A percentile compares a stretch with the other conserved stretches of the same genome.
phyloP scores from a whole-genome alignment of 2,329 filamentous ascomycete species.

The Cladosporium sp. region DNA sequence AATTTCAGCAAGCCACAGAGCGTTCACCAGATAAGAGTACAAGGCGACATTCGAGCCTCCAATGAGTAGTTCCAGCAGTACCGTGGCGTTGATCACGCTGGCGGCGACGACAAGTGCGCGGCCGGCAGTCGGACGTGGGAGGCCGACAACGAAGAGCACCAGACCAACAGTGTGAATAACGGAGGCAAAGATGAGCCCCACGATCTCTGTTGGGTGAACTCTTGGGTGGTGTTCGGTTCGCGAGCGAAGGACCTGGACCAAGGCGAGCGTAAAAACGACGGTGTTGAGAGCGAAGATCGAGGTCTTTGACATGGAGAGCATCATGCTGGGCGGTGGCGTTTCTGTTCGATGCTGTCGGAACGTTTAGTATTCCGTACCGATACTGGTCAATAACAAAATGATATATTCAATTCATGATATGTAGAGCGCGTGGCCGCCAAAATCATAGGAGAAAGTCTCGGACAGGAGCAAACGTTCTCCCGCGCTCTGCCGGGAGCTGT shows the following conservation, averaged over 20 bases:
- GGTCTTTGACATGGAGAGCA: not conserved
- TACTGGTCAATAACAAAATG: not conserved
- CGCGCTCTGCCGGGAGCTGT: not conserved
- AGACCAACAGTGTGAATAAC: not conserved
- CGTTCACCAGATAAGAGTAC: not conserved
- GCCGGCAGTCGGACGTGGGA: not conserved
- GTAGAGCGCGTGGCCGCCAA: not conserved
- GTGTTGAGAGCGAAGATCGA: constrained; percentile 9
- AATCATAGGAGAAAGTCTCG: not conserved
- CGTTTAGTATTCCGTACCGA: too few species aligned
- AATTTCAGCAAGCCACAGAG: not conserved
- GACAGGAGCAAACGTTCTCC: not conserved
- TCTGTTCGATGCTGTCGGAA: not conserved
- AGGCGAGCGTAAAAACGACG: not conserved
- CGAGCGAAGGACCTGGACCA: constrained; percentile 2
- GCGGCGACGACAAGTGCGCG: not conserved
- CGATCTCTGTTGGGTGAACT: not conserved
- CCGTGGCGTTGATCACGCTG: constrained; percentile 3
- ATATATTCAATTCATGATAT: not conserved
- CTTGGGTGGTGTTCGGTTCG: not conserved
- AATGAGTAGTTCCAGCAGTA: constrained; percentile 1
- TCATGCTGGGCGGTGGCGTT: not conserved
- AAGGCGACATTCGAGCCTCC: not conserved
- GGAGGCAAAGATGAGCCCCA: not conserved
- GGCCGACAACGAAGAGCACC: not conserved